Conservation (phyloP, 1,284 basidiomycete genomes). For the Leccinum huronense region DNA sequence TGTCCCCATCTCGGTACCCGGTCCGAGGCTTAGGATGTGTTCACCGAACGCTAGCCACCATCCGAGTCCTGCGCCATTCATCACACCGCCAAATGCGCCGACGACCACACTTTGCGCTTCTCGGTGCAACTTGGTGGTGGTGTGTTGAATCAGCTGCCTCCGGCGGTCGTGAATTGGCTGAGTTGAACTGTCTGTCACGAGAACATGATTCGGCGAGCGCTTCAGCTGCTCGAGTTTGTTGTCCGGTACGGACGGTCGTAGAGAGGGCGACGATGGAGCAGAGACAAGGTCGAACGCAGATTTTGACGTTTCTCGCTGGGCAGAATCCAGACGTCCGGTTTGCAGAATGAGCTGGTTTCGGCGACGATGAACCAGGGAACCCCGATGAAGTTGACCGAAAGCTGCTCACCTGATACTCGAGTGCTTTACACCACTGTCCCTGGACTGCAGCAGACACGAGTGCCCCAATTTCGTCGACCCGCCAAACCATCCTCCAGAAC, state of each 20-base stretch:
- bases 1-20: constrained; percentile 53
- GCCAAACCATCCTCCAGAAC: constrained; percentile 67
- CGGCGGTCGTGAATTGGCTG: constrained; percentile 56
- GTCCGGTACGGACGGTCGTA: constrained; percentile 64
- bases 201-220: constrained; percentile 46
- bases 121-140: constrained; percentile 63
- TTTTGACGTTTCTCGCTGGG: constrained; percentile 50
- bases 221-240: constrained; percentile 64
- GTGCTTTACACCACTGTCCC: constrained; percentile 58
- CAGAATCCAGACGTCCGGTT: constrained; percentile 60
- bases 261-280: constrained; percentile 34
- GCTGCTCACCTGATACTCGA: constrained; percentile 61
- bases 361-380: constrained; percentile 6
- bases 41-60: constrained; percentile 47
- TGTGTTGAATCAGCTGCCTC: constrained; percentile 54
- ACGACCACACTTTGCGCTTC: constrained; percentile 64
- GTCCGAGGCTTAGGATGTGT: constrained; percentile 38
- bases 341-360: constrained; percentile 62
- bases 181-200: constrained; percentile 54
- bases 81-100: constrained; percentile 48
- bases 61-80: constrained; percentile 46
- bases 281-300: constrained; percentile 45
- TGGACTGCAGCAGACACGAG: constrained; percentile 55
- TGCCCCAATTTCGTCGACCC: constrained; percentile 69
- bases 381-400: not conserved